A percentile compares a stretch with the other conserved stretches of the same genome.
Evolutionary conservation across 257 asterid genomes (phyloP).

Genomic region (Verbascum thapsus): DNA sequence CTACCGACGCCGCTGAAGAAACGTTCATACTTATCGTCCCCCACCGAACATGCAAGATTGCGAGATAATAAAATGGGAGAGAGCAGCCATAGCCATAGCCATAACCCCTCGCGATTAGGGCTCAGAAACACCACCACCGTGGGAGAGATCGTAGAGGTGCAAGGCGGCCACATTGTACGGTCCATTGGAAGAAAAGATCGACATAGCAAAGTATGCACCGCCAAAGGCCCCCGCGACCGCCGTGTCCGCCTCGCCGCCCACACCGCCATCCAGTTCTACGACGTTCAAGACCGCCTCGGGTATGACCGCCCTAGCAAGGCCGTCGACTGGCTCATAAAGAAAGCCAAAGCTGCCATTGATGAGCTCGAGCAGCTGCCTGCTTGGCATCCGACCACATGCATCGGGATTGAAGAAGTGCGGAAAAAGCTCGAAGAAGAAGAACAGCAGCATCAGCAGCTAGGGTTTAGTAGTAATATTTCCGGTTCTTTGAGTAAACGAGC

Average conservation of each 20-base stretch:
- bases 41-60: conserved; percentile 66
- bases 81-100: conserved; percentile 36
- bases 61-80: conserved; percentile 58
- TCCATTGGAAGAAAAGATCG: conserved; percentile 85
- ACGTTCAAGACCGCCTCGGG: conserved; percentile 89
- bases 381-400: conserved; percentile 60
- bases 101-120: conserved; percentile 30
- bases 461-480: conserved; percentile 11
- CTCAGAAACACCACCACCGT: conserved; percentile 40
- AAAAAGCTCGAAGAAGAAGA: conserved; percentile 22
- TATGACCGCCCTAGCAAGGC: conserved; percentile 92
- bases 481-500: conserved; percentile 49
- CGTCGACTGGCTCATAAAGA: conserved; percentile 84
- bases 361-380: conserved; percentile 81
- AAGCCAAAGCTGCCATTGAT: conserved; percentile 76
- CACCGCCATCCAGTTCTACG: conserved; percentile 88
- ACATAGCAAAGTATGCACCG: conserved; percentile 91
- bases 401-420: conserved; percentile 38
- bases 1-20: conserved; percentile 43
- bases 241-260: conserved; percentile 86
- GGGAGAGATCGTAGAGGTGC: conserved; percentile 80
- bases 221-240: conserved; percentile 88
- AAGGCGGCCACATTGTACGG: conserved; percentile 89
- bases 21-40: conserved; percentile 36
- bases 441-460: conserved; percentile 29